phyloP scores from a whole-genome alignment of 2,329 filamentous ascomycete species.

The Diaporthe citrichinensis region DNA sequence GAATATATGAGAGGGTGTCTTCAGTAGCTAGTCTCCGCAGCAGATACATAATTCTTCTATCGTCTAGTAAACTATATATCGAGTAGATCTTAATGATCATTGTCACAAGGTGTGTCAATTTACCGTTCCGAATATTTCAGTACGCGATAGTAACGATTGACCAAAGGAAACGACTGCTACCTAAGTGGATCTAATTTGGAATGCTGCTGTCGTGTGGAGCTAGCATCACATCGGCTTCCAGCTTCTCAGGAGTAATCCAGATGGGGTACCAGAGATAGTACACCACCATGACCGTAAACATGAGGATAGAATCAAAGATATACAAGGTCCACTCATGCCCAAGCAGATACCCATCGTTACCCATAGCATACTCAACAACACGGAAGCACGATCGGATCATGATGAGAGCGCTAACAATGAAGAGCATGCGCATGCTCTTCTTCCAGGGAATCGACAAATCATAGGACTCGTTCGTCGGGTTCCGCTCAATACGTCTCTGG shows the following conservation, averaged over 20 bases:
- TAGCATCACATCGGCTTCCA: neutral
- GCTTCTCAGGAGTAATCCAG: neutral
- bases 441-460: constrained; percentile 47
- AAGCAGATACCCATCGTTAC: neutral
- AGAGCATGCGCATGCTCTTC: constrained; percentile 50
- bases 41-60: too few species aligned
- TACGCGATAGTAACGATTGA: too few species aligned
- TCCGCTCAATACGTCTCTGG: constrained; percentile 50
- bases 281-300: constrained; percentile 1
- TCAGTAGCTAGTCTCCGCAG: too few species aligned
- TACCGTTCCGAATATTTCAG: too few species aligned
- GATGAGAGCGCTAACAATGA: constrained; percentile 55
- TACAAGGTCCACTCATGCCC: constrained; percentile 3
- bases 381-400: constrained; percentile 61
- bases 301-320: neutral
- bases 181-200: neutral
- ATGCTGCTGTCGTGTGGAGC: too few species aligned
- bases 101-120: too few species aligned
- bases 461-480: constrained; percentile 43
- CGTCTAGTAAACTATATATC: too few species aligned
- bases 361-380: constrained; percentile 59
- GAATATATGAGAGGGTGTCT: too few species aligned
- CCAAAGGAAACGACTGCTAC: too few species aligned
- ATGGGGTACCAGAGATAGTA: neutral
- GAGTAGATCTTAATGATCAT: too few species aligned